Evolutionary conservation across 768 basidiomycete species (phyloP).

Genomic region (Boletus edulis): DNA sequence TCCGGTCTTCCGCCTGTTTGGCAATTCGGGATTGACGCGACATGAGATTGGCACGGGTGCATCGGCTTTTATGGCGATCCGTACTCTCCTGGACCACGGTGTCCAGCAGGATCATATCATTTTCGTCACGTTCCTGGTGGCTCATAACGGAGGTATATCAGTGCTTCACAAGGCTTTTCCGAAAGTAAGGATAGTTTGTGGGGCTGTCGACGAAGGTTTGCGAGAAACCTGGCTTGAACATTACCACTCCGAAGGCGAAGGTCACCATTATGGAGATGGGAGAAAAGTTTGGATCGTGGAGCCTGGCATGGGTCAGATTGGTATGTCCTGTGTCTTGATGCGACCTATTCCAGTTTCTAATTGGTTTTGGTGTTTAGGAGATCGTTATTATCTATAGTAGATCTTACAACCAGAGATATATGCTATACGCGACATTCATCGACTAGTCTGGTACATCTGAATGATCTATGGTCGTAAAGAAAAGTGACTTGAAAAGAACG

Average conservation of each 20-base stretch:
- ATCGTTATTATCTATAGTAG: constrained; percentile 39
- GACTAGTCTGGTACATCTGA: constrained; percentile 1
- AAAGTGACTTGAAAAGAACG: constrained; percentile 15
- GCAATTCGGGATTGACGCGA: neutral
- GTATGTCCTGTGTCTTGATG: constrained; percentile 35
- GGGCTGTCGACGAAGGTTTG: constrained; percentile 77
- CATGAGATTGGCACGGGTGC: constrained; percentile 89
- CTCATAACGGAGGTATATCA: constrained; percentile 74
- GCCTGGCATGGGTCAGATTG: constrained; percentile 88
- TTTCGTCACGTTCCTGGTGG: constrained; percentile 87
- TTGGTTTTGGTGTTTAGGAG: constrained; percentile 24
- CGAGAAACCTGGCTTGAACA: constrained; percentile 70
- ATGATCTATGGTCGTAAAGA: constrained; percentile 3
- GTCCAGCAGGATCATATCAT: constrained; percentile 81
- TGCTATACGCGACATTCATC: constrained; percentile 3
- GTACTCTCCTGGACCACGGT: constrained; percentile 91
- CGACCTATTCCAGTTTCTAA: neutral
- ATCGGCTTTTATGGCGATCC: constrained; percentile 92
- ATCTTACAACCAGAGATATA: constrained; percentile 8
- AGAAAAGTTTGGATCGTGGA: constrained; percentile 80
- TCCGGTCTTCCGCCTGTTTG: neutral
- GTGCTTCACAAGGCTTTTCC: constrained; percentile 85
- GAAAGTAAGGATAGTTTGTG: constrained; percentile 77
- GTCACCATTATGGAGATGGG: constrained; percentile 43
- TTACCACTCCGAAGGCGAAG: constrained; percentile 45